These are phyloP conservation scores for Acer campestre DNA, from an alignment of 345 rosid species.

Conservation along the genomic window DNA sequence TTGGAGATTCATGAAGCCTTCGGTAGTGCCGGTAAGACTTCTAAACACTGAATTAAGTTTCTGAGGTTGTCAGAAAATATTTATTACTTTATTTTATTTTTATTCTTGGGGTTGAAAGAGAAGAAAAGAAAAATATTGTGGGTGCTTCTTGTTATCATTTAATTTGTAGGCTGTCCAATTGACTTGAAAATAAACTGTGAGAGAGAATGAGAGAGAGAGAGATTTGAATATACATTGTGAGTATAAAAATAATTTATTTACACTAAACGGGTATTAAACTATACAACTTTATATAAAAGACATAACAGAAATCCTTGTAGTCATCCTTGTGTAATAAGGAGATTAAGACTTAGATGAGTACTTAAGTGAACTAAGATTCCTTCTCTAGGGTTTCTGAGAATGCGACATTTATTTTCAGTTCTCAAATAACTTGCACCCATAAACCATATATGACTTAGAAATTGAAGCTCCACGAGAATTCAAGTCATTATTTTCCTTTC, in stretches of 20 bases:
- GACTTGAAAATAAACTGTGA: neutral
- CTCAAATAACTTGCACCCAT: neutral
- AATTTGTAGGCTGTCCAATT: neutral
- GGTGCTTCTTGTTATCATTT: conserved; percentile 2
- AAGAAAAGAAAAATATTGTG: neutral
- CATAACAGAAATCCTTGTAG: neutral
- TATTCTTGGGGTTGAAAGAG: neutral
- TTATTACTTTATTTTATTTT: neutral
- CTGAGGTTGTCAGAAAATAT: neutral
- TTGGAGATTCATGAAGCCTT: conserved; percentile 90
- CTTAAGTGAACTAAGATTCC: neutral
- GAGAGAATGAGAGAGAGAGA: no score
- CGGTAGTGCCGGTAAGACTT: conserved; percentile 74
- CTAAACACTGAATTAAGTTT: conserved; percentile 15
- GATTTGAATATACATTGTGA: neutral
- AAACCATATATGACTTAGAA: neutral
- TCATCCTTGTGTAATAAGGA: no score
- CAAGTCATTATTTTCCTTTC: neutral
- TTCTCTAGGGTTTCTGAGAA: neutral
- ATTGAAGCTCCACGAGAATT: neutral
- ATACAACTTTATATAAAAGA: neutral
- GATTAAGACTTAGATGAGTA: neutral
- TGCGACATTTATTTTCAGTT: neutral
- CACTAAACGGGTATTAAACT: neutral
- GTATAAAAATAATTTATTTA: neutral